phyloP scores from a whole-genome alignment of 352 stramenopile genomes.

The Phytophthora pisi region DNA sequence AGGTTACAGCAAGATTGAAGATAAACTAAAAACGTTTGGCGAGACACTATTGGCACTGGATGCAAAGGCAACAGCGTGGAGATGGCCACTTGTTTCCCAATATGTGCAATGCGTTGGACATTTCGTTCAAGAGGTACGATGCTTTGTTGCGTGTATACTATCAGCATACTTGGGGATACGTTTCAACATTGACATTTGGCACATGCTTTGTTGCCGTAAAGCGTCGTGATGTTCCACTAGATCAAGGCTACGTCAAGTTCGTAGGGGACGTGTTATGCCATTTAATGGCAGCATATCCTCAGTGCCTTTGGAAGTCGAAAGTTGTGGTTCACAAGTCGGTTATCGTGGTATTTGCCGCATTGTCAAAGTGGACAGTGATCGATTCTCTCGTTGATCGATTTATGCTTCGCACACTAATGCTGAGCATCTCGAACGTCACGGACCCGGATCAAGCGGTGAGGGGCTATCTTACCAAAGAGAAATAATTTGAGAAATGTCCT shows the following conservation, averaged over 20 bases:
- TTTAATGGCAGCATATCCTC: slow-evolving; percentile 64
- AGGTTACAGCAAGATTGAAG: slow-evolving; percentile 71
- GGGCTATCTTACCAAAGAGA: not conserved
- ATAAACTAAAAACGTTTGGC: slow-evolving; percentile 66
- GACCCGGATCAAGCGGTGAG: slow-evolving; percentile 47
- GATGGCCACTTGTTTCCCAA: slow-evolving; percentile 61
- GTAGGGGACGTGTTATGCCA: slow-evolving; percentile 64
- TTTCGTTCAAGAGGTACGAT: slow-evolving; percentile 63
- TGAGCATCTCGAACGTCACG: slow-evolving; percentile 73
- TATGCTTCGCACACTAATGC: slow-evolving; percentile 62
- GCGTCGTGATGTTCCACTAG: slow-evolving; percentile 33
- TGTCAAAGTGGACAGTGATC: slow-evolving; percentile 42
- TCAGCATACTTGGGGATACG: not conserved
- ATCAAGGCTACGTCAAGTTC: slow-evolving; percentile 59
- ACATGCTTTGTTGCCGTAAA: slow-evolving; percentile 19
- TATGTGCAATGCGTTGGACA: slow-evolving; percentile 62
- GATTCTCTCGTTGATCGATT: slow-evolving; percentile 57
- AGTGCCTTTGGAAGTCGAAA: slow-evolving; percentile 70
- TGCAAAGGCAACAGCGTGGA: slow-evolving; percentile 51
- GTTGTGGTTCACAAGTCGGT: slow-evolving; percentile 59
- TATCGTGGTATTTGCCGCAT: slow-evolving; percentile 44
- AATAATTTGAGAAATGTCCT: not conserved
- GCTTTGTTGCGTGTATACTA: not conserved
- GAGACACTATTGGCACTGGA: slow-evolving; percentile 71
- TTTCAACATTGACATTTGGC: slow-evolving; percentile 11